Conservation (phyloP, 176 grass and related monocot species). For the Aegilops tauschii region DNA sequence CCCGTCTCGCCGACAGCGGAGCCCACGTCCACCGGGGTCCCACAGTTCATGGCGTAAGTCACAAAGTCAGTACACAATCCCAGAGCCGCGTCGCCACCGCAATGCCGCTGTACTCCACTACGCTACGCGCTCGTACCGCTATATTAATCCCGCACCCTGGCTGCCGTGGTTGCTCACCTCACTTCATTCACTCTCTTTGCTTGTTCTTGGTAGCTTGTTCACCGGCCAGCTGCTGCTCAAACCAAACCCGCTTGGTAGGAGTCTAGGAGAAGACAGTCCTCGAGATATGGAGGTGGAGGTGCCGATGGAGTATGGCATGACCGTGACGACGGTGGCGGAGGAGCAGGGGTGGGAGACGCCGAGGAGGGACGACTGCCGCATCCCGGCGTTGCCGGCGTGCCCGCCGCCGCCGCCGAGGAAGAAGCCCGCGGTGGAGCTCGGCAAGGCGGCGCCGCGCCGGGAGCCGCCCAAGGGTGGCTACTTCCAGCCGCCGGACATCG, state of each 20-base stretch:
- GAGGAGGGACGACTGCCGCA: conserved; percentile 61
- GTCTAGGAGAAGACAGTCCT: too few species aligned
- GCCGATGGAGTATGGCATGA: neutral
- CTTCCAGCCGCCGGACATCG: conserved; percentile 85
- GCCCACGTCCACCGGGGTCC: rapidly evolving
- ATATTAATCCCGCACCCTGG: conserved; percentile 5
- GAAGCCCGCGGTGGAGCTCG: neutral
- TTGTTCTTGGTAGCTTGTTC: neutral
- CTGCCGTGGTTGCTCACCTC: neutral
- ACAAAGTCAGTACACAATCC: rapidly evolving
- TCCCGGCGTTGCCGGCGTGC: conserved; percentile 49
- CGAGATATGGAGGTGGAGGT: conserved; percentile 15
- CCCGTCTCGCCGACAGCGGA: rapidly evolving
- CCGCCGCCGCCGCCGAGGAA: conserved; percentile 64
- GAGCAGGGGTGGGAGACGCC: conserved; percentile 66
- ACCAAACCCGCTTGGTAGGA: neutral
- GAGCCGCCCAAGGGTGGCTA: conserved; percentile 64
- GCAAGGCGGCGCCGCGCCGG: neutral
- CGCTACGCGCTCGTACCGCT: neutral
- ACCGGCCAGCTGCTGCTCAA: neutral
- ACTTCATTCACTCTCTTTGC: neutral
- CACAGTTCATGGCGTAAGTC: neutral
- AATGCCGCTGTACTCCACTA: conserved; percentile 27
- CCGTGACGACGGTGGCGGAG: neutral
- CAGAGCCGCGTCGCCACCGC: neutral